Conservation (phyloP, 495 filamentous ascomycete species). For the Chaetomium cochliodes region DNA sequence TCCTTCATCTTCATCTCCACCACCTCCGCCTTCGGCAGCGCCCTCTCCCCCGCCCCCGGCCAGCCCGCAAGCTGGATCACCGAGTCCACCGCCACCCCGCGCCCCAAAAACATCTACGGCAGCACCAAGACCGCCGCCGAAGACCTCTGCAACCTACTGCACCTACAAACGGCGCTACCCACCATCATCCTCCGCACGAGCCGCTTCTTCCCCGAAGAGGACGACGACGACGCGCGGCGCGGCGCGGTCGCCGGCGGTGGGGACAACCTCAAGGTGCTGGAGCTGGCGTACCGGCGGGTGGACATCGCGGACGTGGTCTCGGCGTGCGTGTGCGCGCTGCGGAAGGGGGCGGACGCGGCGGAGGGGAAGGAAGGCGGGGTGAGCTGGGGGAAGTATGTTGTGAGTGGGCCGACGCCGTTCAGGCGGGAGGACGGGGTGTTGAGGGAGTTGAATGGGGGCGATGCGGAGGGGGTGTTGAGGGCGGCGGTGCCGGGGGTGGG, state of each 20-base stretch:
- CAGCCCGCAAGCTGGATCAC: constrained; percentile 32
- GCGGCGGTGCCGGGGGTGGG: constrained; percentile 8
- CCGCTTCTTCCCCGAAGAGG: constrained; percentile 37
- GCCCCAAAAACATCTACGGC: constrained; percentile 38
- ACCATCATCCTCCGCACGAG: constrained; percentile 31
- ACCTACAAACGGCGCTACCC: constrained; percentile 17
- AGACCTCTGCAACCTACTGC: constrained; percentile 30
- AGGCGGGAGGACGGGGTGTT: constrained; percentile 10
- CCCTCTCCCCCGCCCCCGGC: constrained; percentile 22
- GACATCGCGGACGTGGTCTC: constrained; percentile 33
- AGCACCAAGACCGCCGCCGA: constrained; percentile 34
- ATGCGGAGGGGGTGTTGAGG: constrained; percentile 17
- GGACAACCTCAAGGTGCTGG: constrained; percentile 37
- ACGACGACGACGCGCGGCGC: constrained; percentile 31
- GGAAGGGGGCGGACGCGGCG: neutral
- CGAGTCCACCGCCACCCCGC: constrained; percentile 24
- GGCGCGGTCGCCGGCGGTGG: constrained; percentile 10
- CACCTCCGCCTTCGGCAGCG: constrained; percentile 34
- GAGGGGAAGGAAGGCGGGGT: neutral
- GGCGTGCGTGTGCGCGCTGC: constrained; percentile 30
- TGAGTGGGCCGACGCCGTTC: constrained; percentile 32
- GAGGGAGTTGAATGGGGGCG: constrained; percentile 14
- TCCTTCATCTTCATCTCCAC: constrained; percentile 36
- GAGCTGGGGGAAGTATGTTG: constrained; percentile 28
- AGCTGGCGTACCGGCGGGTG: constrained; percentile 34